Evolutionary conservation across 305 asterid species (phyloP).

Genomic region (Lippia alba): DNA sequence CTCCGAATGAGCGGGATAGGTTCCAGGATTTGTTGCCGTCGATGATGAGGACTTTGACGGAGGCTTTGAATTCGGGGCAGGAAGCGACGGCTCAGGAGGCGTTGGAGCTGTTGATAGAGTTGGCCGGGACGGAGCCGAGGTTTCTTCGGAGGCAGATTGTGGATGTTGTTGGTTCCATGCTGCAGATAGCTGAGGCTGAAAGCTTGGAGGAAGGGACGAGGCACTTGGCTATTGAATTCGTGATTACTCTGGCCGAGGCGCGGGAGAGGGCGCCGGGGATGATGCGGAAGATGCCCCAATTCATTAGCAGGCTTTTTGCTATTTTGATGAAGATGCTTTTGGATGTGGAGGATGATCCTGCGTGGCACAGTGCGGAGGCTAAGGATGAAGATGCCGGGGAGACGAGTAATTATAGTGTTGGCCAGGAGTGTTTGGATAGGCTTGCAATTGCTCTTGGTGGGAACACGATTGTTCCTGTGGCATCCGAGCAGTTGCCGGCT

Average conservation of each 20-base stretch:
- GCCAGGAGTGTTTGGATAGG: constrained; percentile 95
- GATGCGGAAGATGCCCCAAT: constrained; percentile 95
- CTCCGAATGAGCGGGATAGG: constrained; percentile 78
- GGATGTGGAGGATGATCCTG: constrained; percentile 86
- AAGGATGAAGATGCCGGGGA: constrained; percentile 97
- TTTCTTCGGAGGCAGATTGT: constrained; percentile 86
- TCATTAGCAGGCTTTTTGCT: constrained; percentile 74
- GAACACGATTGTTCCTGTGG: constrained; percentile 88
- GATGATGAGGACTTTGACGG: constrained; percentile 92
- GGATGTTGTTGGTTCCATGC: constrained; percentile 89
- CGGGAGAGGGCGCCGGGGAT: constrained; percentile 95
- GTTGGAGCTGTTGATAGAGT: constrained; percentile 81
- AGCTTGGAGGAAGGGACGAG: constrained; percentile 85
- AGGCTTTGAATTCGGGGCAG: constrained; percentile 76
- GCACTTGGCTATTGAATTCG: constrained; percentile 90
- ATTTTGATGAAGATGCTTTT: constrained; percentile 81
- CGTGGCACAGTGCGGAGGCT: constrained; percentile 84
- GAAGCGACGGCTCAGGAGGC: constrained; percentile 95
- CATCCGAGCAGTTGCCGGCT: constrained; percentile 79
- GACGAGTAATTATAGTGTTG: constrained; percentile 79
- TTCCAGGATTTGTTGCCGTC: constrained; percentile 89
- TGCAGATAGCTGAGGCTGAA: constrained; percentile 88
- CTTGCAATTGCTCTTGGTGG: constrained; percentile 87
- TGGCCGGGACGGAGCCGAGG: constrained; percentile 91
- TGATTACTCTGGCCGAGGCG: constrained; percentile 84